A percentile compares a stretch with the other conserved stretches of the same genome.
Evolutionary conservation across 2,329 filamentous ascomycete species (phyloP).

Genomic region (Setomelanomma holmii): DNA sequence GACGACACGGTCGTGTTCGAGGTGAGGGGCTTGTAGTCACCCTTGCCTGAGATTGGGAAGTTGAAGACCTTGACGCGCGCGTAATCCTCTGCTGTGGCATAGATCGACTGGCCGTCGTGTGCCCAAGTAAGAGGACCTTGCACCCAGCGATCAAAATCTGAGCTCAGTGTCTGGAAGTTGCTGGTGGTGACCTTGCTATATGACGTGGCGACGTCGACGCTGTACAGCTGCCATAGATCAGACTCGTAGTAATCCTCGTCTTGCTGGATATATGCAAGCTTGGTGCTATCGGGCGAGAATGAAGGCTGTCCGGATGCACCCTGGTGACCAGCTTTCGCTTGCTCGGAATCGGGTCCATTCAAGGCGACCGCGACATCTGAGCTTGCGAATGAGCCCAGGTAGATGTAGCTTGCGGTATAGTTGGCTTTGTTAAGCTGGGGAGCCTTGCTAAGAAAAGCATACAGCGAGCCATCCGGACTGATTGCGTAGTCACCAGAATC

Average conservation of each 20-base stretch:
- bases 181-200: constrained; percentile 28
- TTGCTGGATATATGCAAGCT: constrained; percentile 79
- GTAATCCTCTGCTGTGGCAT: constrained; percentile 43
- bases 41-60: constrained; percentile 65
- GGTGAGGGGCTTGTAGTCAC: constrained; percentile 54
- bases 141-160: constrained; percentile 41
- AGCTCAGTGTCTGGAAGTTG: constrained; percentile 40
- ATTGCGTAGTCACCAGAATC: constrained; percentile 80
- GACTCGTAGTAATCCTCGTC: constrained; percentile 74
- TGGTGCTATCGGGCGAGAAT: constrained; percentile 76
- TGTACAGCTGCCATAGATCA: constrained; percentile 68
- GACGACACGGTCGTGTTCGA: constrained; percentile 48
- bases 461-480: constrained; percentile 66
- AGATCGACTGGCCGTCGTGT: constrained; percentile 41
- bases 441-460: constrained; percentile 74
- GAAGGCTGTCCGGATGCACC: constrained; percentile 73
- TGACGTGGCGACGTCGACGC: constrained; percentile 34
- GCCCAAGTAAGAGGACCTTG: constrained; percentile 40
- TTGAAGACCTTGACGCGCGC: constrained; percentile 61
- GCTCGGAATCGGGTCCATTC: constrained; percentile 41
- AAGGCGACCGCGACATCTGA: constrained; percentile 54
- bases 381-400: constrained; percentile 71
- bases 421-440: constrained; percentile 74
- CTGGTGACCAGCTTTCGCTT: constrained; percentile 53
- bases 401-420: constrained; percentile 83